Conservation (phyloP, 108 stramenopile genomes). For the Aurantiochytrium sp. region DNA sequence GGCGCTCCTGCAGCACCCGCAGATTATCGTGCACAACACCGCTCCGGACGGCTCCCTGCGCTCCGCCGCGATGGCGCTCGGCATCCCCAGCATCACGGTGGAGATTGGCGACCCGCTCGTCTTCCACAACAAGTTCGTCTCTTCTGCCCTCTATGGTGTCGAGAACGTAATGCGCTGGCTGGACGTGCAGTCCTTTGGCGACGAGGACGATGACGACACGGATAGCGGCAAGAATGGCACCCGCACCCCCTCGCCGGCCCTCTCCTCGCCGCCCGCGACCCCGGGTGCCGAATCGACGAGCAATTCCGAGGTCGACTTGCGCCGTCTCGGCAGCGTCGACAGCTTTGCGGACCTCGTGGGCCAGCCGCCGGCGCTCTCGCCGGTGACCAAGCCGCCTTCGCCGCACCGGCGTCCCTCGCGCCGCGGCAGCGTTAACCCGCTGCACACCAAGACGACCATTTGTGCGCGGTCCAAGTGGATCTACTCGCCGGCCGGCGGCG, state of each 20-base stretch:
- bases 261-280: neutral
- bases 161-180: neutral
- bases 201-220: neutral
- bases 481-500: conserved; percentile 34
- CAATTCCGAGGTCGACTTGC: neutral
- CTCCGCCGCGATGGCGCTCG: conserved; percentile 27
- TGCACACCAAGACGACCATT: neutral
- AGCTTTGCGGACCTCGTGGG: neutral
- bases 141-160: neutral
- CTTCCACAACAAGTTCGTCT: conserved; percentile 28
- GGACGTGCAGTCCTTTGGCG: neutral
- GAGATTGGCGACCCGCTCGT: conserved; percentile 39
- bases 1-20: conserved; percentile 38
- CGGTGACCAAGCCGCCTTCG: neutral
- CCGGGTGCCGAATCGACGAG: no score
- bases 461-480: conserved; percentile 37
- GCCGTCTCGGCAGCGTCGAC: neutral
- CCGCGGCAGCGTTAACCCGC: neutral
- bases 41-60: conserved; percentile 36
- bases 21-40: conserved; percentile 40
- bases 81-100: conserved; percentile 32
- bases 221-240: neutral
- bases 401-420: neutral
- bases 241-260: neutral
- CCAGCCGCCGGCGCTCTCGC: neutral